Percentiles rank a stretch among this genome's conserved stretches.
Conservation (phyloP, 345 rosid genomes). For the Lumnitzera littorea region DNA sequence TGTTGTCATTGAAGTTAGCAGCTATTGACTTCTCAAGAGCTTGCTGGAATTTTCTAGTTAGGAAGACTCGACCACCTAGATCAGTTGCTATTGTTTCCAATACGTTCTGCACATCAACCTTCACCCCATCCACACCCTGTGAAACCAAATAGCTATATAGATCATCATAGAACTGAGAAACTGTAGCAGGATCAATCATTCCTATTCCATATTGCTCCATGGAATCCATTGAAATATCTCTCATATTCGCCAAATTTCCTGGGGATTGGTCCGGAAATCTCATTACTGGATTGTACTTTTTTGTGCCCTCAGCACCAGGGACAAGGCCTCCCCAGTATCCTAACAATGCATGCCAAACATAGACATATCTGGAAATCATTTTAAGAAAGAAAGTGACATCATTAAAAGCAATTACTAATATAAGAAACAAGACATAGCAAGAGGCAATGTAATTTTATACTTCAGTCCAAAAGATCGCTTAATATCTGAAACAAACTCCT, state of each 20-base stretch:
- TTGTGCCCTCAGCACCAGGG: slow-evolving; percentile 30
- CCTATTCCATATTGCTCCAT: slow-evolving; percentile 53
- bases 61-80: slow-evolving; percentile 39
- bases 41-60: slow-evolving; percentile 37
- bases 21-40: slow-evolving; percentile 45
- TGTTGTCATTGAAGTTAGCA: slow-evolving; percentile 38
- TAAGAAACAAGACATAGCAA: not conserved
- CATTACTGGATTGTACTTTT: slow-evolving; percentile 31
- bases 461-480: slow-evolving; percentile 36
- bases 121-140: slow-evolving; percentile 45
- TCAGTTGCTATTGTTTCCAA: slow-evolving; percentile 36
- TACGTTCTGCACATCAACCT: slow-evolving; percentile 57
- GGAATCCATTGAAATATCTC: slow-evolving; percentile 38
- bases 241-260: slow-evolving; percentile 34
- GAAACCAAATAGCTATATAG: slow-evolving; percentile 45
- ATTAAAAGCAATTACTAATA: not conserved
- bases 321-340: slow-evolving; percentile 66
- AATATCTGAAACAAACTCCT: slow-evolving; percentile 42
- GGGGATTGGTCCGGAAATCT: slow-evolving; percentile 34
- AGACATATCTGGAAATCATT: slow-evolving; percentile 33
- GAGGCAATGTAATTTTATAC: slow-evolving; percentile 16
- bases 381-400: slow-evolving; percentile 3
- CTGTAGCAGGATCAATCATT: slow-evolving; percentile 31
- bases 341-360: slow-evolving; percentile 49
- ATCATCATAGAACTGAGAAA: slow-evolving; percentile 43